phyloP scores from a whole-genome alignment of 2,329 filamentous ascomycete species.

The Fusarium piperis region DNA sequence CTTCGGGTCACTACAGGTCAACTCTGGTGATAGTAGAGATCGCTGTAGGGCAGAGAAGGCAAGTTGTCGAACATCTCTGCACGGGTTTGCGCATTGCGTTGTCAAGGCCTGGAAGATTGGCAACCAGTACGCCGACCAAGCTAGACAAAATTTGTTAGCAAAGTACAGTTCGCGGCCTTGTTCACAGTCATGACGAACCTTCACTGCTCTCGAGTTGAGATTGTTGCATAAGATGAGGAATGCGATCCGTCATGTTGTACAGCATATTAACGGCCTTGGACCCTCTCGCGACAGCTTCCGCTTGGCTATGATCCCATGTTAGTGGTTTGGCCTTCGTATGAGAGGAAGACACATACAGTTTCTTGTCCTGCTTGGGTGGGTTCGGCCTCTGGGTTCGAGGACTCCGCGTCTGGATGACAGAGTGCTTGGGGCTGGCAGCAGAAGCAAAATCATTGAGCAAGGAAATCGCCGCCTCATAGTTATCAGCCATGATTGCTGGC shows the following conservation, averaged over 20 bases:
- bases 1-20: conserved; percentile 84
- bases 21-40: conserved; percentile 82
- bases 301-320: conserved; percentile 36
- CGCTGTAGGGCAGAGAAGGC: conserved; percentile 88
- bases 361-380: conserved; percentile 37
- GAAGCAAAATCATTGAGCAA: conserved; percentile 91
- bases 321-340: neutral
- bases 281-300: conserved; percentile 75
- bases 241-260: conserved; percentile 81
- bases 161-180: neutral
- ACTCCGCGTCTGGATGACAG: conserved; percentile 75
- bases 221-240: conserved; percentile 88
- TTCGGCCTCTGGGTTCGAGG: conserved; percentile 51
- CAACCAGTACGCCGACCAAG: conserved; percentile 98
- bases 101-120: conserved; percentile 92
- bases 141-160: conserved; percentile 55
- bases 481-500: conserved; percentile 90
- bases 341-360: conserved; percentile 31
- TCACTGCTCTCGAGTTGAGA: conserved; percentile 90
- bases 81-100: conserved; percentile 92
- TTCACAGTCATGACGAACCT: conserved; percentile 59
- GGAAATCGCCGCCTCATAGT: conserved; percentile 88
- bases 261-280: conserved; percentile 84
- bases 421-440: conserved; percentile 77
- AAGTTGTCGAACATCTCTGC: conserved; percentile 89